Conservation (phyloP, 768 basidiomycete species). For the Trametes coccinea region DNA sequence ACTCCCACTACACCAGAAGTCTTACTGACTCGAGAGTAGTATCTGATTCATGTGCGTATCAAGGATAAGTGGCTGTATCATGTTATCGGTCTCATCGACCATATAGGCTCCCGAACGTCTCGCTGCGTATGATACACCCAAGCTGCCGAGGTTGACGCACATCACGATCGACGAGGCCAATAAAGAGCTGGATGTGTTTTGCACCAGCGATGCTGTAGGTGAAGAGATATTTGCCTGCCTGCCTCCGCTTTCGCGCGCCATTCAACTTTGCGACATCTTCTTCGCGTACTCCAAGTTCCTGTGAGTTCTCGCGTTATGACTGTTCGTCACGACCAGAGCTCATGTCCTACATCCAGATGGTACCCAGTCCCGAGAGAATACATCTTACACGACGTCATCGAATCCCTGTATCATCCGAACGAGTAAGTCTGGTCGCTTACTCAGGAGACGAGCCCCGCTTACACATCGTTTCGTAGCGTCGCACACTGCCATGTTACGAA, state of each 20-base stretch:
- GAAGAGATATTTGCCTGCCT: slow-evolving; percentile 44
- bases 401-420: slow-evolving; percentile 51
- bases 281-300: slow-evolving; percentile 59
- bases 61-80: background rate
- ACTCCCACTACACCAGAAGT: background rate
- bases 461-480: background rate
- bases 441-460: background rate
- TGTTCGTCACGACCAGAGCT: background rate
- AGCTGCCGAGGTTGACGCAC: slow-evolving; percentile 35
- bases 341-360: slow-evolving; percentile 43
- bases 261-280: slow-evolving; percentile 63
- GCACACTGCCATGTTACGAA: slow-evolving; percentile 35
- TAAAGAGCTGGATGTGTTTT: slow-evolving; percentile 30
- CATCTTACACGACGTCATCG: slow-evolving; percentile 56
- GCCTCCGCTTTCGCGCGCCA: slow-evolving; percentile 58
- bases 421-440: slow-evolving; percentile 35
- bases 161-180: slow-evolving; percentile 41
- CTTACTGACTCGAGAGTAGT: slow-evolving; percentile 37
- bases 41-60: slow-evolving; percentile 51
- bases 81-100: background rate
- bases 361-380: slow-evolving; percentile 53
- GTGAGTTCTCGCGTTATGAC: slow-evolving; percentile 38
- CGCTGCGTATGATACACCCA: slow-evolving; percentile 31
- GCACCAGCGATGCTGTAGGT: slow-evolving; percentile 34
- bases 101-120: slow-evolving; percentile 30